A percentile compares a stretch with the other conserved stretches of the same genome.
These are phyloP conservation scores for Tremella mesenterica DNA, from an alignment of 768 basidiomycete species.

Conservation along the genomic window DNA sequence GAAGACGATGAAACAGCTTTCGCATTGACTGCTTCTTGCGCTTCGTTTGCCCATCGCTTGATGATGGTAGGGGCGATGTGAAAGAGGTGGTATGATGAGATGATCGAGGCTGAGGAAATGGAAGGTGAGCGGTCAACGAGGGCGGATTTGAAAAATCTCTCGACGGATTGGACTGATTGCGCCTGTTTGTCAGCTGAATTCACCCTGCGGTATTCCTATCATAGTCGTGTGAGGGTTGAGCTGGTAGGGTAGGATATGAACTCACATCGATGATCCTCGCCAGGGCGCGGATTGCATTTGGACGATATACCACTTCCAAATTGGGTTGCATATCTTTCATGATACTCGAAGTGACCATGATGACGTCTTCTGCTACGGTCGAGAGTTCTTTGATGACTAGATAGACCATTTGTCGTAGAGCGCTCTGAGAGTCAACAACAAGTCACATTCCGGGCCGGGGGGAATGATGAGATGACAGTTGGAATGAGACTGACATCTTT, in stretches of 20 bases:
- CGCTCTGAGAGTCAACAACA: slow-evolving; percentile 39
- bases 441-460: neutral
- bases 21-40: slow-evolving; percentile 87
- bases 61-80: slow-evolving; percentile 90
- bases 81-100: slow-evolving; percentile 94
- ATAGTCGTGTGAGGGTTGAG: neutral
- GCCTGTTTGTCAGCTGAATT: slow-evolving; percentile 14
- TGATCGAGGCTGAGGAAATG: slow-evolving; percentile 89
- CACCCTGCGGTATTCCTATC: neutral
- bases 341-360: slow-evolving; percentile 98
- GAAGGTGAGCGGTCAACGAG: slow-evolving; percentile 94
- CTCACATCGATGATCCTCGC: slow-evolving; percentile 95
- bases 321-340: slow-evolving; percentile 99
- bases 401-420: slow-evolving; percentile 94
- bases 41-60: slow-evolving; percentile 98
- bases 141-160: slow-evolving; percentile 98
- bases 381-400: slow-evolving; percentile 96
- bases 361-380: slow-evolving; percentile 92
- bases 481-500: slow-evolving; percentile 69
- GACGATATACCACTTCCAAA: slow-evolving; percentile 94
- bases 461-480: too few species aligned
- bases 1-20: slow-evolving; percentile 56
- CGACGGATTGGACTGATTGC: slow-evolving; percentile 70
- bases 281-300: slow-evolving; percentile 92
- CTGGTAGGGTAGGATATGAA: slow-evolving; percentile 15